Conservation (phyloP, 2,329 filamentous ascomycete genomes). For the Talaromyces sp. region DNA sequence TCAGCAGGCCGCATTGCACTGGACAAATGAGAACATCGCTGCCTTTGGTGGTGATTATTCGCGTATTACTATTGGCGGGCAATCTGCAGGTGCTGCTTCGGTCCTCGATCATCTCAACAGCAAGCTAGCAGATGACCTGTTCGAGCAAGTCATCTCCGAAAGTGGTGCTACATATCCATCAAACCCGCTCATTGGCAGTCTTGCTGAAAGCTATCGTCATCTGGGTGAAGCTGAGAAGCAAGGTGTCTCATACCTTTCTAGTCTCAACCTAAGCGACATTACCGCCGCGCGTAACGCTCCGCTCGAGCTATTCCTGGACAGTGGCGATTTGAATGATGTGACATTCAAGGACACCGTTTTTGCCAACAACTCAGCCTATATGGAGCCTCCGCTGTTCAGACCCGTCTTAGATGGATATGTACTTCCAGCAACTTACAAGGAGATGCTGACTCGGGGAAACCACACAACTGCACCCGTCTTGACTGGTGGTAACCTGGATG, state of each 20-base stretch:
- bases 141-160: conserved; percentile 1
- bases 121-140: neutral
- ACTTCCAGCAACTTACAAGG: neutral
- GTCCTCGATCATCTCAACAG: conserved; percentile 1
- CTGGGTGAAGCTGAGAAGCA: neutral
- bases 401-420: conserved; percentile 1
- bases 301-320: neutral
- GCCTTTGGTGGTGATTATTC: conserved; percentile 1
- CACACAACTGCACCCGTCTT: neutral
- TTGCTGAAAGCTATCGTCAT: neutral
- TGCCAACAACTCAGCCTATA: neutral
- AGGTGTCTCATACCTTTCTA: conserved; percentile 2
- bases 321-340: neutral
- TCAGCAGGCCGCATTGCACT: neutral
- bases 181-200: conserved; percentile 1
- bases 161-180: conserved; percentile 1
- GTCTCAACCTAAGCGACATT: neutral
- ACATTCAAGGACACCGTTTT: conserved; percentile 1
- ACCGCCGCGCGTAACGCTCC: neutral
- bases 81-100: conserved; percentile 1
- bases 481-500: neutral
- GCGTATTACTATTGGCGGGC: neutral
- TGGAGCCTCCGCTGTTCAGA: neutral
- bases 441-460: neutral
- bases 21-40: conserved; percentile 4